Base-by-base conservation (phyloP, 2,329 filamentous ascomycete genomes). In the Fusarium denticulatum region DNA sequence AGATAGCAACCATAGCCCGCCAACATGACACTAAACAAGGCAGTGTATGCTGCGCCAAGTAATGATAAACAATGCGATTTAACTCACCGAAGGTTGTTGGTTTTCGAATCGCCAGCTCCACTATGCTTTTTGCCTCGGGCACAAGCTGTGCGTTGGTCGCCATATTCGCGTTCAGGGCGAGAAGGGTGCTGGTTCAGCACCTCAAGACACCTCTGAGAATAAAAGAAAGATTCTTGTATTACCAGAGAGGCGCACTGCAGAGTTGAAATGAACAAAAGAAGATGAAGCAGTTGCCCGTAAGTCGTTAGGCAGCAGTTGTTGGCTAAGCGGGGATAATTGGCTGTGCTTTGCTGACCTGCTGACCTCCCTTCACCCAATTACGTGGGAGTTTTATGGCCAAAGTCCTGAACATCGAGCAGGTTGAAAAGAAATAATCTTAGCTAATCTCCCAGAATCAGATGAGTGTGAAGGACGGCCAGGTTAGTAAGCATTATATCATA, bases 361-460 rank as follows among this genome's bases (percentile, higher is more conserved):
- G 43, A 15, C 18, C 3, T 28, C 18, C 24, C 5, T 4, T 1
- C 12, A 1, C 43, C 43, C 24, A 46, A 26, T 45, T 7, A 20
- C 0, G 18, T 0, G 5, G 7, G 5, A 14, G n/a, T 4, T 28
- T 14, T 4, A 46, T 28, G 5, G 2, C 4, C 7, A 4, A 4
- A 8, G 16, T 12, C 9, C 0, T 43, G 7, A 3, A 5, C 0
- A 18, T 43, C 1, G 6, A 43, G 9, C 2, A 5, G 15, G 15
- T 43, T 43, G 4, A 18, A 43, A 24, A 18, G 10, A 0, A 43
- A 26, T 24, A 12, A 43, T n/a, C n/a, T 18, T 18, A 18, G 6
- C 14, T 18, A 26, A 26, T 43, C n/a, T 11, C 15, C 5, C 2
- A 3, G 2, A 18, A 24, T 43, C 15, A 11, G n/a, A 12, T 10